Base-by-base conservation (phyloP, 2,329 filamentous ascomycete genomes). In the Nigrograna mackinnonii region DNA sequence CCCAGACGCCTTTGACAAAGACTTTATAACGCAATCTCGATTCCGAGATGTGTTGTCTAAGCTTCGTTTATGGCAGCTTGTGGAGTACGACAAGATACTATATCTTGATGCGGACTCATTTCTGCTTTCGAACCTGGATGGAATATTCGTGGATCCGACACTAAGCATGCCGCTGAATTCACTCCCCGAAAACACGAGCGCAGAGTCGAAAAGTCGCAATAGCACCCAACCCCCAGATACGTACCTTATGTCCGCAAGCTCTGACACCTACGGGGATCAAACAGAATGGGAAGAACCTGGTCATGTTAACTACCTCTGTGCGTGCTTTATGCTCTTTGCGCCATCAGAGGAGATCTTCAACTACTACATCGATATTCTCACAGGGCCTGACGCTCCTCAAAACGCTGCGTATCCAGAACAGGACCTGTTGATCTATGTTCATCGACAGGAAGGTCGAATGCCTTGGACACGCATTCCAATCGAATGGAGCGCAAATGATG, bases 1-100 rank as follows among this genome's bases (percentile, higher is more conserved):
- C 7, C 46, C 47, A 31, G 35, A 9, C 20, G 59, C 55, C 52
- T 34, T 59, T 3, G 39, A 58, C 6, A 39, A 52, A 0, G 43
- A 45, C 1, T 17, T 13, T 17, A 11, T 4, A 17, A 53, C 4
- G 57, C 14, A 49, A 9, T 37, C 41, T 3, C 51, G 54, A 13
- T 72, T 66, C 66, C 47, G 55, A 34, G 58, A 69, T 21, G 56
- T 70, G 18, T 55, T 71, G 56, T 60, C 64, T 13, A 73, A 73
- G 50, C 51, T 73, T 19, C 64, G 66, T 18, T 54, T 69, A 2
- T 72, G 60, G 58, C 54, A 70, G 46, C 55, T 71, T 41, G 66
- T 56, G 20, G 18, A 36, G 20, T 39, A 43, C 20, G 22, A 39
- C 6, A 33, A 35, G 3, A 58, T 69, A 19, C 49, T 51, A 37